These are phyloP conservation scores for Gossypium sturtianum DNA, from an alignment of 345 rosid genomes.

Conservation along the genomic window DNA sequence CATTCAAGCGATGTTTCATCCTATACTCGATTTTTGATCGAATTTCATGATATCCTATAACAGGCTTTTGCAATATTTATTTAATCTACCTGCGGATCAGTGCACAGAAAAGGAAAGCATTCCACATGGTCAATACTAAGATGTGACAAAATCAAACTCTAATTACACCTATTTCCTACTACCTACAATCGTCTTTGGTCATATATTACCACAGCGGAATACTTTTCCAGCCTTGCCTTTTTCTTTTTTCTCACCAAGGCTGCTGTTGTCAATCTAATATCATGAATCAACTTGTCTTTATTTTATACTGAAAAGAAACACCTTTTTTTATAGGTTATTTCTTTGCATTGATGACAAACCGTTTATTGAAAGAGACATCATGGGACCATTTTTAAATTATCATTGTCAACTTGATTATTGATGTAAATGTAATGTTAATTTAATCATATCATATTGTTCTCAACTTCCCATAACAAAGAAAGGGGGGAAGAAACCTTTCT, in stretches of 20 bases:
- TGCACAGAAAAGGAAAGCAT: not conserved
- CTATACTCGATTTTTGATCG: no score
- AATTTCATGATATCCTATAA: no score
- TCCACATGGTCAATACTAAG: not conserved
- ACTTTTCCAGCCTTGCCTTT: not conserved
- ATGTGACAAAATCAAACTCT: not conserved
- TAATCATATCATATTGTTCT: no score
- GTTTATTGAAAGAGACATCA: not conserved
- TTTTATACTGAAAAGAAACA: not conserved
- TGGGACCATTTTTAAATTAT: not conserved
- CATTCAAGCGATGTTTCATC: no score
- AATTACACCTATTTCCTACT: not conserved
- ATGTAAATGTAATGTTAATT: not conserved
- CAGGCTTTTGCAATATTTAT: no score
- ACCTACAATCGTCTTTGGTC: not conserved
- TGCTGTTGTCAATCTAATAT: not conserved
- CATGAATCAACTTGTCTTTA: not conserved
- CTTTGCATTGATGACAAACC: not conserved
- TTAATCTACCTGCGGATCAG: no score
- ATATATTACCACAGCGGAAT: not conserved
- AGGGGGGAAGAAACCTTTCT: not conserved
- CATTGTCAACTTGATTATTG: not conserved
- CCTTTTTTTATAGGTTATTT: not conserved
- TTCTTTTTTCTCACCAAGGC: not conserved
- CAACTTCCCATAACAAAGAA: no score